phyloP scores from a whole-genome alignment of 768 basidiomycete species.

The Cystobasidium onofrii region DNA sequence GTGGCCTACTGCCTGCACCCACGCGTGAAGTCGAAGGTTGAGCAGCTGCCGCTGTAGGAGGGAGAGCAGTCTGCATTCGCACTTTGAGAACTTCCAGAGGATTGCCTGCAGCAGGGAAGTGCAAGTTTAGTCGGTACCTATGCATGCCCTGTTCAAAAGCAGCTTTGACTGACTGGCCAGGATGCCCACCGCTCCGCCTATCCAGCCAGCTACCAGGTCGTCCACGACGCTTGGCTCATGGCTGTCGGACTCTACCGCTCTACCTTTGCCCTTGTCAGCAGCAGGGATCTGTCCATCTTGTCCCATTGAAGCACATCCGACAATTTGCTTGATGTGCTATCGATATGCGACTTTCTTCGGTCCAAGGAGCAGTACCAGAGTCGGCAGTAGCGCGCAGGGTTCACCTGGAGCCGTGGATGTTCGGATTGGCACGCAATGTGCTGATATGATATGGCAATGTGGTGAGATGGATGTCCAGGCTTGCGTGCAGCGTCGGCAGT shows the following conservation, averaged over 20 bases:
- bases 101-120: not conserved
- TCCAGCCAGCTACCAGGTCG: constrained; percentile 32
- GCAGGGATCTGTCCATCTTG: not conserved
- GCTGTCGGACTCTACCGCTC: not conserved
- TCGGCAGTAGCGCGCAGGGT: too few relatives aligned
- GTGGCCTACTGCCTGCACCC: constrained; percentile 17
- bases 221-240: constrained; percentile 13
- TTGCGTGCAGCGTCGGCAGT: not conserved
- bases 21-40: constrained; percentile 5
- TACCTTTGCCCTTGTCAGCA: constrained; percentile 1
- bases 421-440: too few relatives aligned
- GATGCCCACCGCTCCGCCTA: constrained; percentile 31
- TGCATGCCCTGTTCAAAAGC: not conserved
- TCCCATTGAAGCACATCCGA: constrained; percentile 7
- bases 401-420: too few relatives aligned
- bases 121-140: not conserved
- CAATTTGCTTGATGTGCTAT: not conserved
- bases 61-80: constrained; percentile 29
- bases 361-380: not conserved
- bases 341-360: not conserved
- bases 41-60: not conserved
- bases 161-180: constrained; percentile 20
- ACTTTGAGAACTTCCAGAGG: constrained; percentile 29
- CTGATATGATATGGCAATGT: too few relatives aligned
- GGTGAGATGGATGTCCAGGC: not conserved